Conservation (phyloP, 257 asterid species). For the Solanum etuberosum region DNA sequence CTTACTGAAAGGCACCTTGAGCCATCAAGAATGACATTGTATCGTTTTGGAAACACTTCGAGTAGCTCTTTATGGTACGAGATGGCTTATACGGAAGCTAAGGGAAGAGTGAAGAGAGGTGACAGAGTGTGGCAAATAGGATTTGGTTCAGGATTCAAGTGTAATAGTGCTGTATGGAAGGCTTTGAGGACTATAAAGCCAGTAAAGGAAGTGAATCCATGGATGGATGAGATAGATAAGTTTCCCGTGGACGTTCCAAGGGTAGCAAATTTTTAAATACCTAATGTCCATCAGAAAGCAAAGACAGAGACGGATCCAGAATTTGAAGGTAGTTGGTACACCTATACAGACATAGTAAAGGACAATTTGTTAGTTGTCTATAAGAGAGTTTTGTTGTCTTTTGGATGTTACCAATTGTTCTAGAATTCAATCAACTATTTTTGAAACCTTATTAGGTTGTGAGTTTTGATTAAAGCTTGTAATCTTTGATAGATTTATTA, state of each 20-base stretch:
- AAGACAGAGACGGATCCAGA: background rate
- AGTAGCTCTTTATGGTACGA: slow-evolving; percentile 37
- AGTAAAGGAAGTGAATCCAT: slow-evolving; percentile 17
- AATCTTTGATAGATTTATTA: background rate
- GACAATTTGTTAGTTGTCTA: background rate
- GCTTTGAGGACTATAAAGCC: slow-evolving; percentile 23
- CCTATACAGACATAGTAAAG: background rate
- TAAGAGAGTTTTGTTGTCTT: background rate
- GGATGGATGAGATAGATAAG: slow-evolving; percentile 24
- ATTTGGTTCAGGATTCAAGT: slow-evolving; percentile 34
- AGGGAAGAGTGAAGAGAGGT: slow-evolving; percentile 29
- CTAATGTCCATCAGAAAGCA: background rate
- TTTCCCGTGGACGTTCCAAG: slow-evolving; percentile 29
- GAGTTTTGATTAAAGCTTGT: background rate
- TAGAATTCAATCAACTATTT: background rate
- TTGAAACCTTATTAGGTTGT: background rate
- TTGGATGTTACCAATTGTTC: background rate
- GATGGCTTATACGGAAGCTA: slow-evolving; percentile 31
- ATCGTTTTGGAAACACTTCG: slow-evolving; percentile 34
- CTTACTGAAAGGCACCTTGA: slow-evolving; percentile 28
- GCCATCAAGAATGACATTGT: slow-evolving; percentile 34
- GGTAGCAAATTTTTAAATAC: slow-evolving; percentile 13
- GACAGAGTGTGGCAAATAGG: slow-evolving; percentile 36
- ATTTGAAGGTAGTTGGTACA: background rate
- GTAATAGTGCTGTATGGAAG: slow-evolving; percentile 38